A percentile compares a stretch with the other conserved stretches of the same genome.
These are phyloP conservation scores for Saksenaea oblongispora DNA, from an alignment of 371 early-diverging fungal genomes.

Conservation along the genomic window DNA sequence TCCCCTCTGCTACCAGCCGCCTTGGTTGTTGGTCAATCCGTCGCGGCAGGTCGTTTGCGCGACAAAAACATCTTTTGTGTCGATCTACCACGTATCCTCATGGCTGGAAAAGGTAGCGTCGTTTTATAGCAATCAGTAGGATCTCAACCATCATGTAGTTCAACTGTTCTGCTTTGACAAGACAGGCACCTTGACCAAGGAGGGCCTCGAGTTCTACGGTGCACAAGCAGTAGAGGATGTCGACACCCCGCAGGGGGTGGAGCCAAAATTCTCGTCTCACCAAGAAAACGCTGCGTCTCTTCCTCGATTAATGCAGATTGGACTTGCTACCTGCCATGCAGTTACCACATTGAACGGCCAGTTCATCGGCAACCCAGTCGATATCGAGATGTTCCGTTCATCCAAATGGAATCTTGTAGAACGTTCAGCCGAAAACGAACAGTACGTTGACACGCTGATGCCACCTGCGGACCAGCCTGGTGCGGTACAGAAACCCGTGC, in stretches of 20 bases:
- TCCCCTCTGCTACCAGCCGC: conserved; percentile 73
- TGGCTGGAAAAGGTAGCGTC: conserved; percentile 68
- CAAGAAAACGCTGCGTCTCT: conserved; percentile 18
- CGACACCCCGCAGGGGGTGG: conserved; percentile 1
- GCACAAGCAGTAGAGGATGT: conserved; percentile 16
- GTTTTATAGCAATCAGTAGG: background rate
- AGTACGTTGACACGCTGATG: conserved; percentile 34
- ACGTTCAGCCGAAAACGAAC: conserved; percentile 10
- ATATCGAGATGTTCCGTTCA: conserved; percentile 80
- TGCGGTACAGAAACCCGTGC: conserved; percentile 15
- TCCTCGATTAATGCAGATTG: conserved; percentile 43
- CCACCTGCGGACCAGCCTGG: conserved; percentile 18
- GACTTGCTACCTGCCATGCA: conserved; percentile 76
- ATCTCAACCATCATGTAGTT: conserved; percentile 28
- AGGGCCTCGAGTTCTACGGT: conserved; percentile 69
- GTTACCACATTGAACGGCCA: conserved; percentile 66
- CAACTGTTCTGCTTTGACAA: conserved; percentile 91
- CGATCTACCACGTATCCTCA: conserved; percentile 76
- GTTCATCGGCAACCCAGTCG: conserved; percentile 86
- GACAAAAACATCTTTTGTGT: conserved; percentile 66
- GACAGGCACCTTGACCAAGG: conserved; percentile 80
- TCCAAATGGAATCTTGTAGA: conserved; percentile 44
- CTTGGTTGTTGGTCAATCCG: conserved; percentile 72
- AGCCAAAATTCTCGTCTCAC: conserved; percentile 21
- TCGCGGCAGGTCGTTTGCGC: conserved; percentile 67